Evolutionary conservation across 2,329 filamentous ascomycete species (phyloP), one percentile per base, ranked within the genome.

Genomic region (Colletotrichum sansevieriae): DNA sequence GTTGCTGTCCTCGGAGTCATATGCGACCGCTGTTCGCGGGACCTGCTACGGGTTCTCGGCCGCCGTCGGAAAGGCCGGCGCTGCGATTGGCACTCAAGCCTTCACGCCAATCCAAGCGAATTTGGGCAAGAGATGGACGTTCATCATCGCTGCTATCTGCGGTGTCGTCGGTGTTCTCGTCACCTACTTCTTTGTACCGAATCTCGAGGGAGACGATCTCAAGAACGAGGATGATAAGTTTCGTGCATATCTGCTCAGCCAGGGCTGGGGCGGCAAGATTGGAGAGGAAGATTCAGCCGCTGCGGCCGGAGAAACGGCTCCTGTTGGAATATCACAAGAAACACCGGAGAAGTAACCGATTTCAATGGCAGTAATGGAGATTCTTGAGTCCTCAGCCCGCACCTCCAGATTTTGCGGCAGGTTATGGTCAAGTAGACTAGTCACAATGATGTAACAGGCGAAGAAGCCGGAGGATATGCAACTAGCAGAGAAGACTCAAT

Each of bases 11-110:
- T 84, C 82, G 0, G 85, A 87, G 72, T 79, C 81, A 1, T 87
- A 84, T 68, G 82, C 84, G 0, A 87, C 85, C 2, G 82, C 82
- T n/a, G 83, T 86, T 1, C 77, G 85, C 10, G 85, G 85, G 0
- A 83, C 81, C 9, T 84, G 83, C 51, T 85, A 85, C 60, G 84
- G 84, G 0, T 72, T 86, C n/a, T 82, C 82, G 2, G 84, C 84
- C 1, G 85, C 83, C 0, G 72, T 86, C 33, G 84, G 84, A 1
- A 87, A 87, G 69, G 79, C 83, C 0, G 85, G 84, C 0, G 85
- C 84, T 0, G 85, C 84, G 0, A 72, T 87, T 4, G 85, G 84
- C 0, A 86, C 83, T 1, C 80, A 86, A 63, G 84, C 82, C 0
- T 85, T 86, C 58, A 83, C 79, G 4, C 83, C 83, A 0, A 84